Evolutionary conservation across 179 eudicot genomes (phyloP).

Genomic region (Silene noctiflora): DNA sequence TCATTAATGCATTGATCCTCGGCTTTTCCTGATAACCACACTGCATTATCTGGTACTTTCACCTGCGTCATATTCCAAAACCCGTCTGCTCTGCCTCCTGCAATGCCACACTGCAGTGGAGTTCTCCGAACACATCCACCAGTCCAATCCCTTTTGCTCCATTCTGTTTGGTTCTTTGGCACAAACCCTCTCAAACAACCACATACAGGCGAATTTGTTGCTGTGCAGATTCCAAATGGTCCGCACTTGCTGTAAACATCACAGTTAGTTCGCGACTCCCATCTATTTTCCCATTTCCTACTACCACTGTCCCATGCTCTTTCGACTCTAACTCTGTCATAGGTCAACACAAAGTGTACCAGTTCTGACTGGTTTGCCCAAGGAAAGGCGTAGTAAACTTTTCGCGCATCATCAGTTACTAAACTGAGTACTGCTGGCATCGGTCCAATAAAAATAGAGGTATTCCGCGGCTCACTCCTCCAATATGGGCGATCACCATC

Average conservation of each 20-base stretch:
- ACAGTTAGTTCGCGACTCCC: constrained; percentile 29
- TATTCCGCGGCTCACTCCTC: constrained; percentile 30
- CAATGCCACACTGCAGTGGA: constrained; percentile 22
- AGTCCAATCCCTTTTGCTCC: constrained; percentile 39
- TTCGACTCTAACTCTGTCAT: constrained; percentile 11
- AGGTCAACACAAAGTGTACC: constrained; percentile 19
- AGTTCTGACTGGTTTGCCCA: constrained; percentile 1
- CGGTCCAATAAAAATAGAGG: constrained; percentile 23
- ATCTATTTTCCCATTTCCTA: constrained; percentile 21
- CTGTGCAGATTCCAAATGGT: constrained; percentile 39
- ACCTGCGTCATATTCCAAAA: constrained; percentile 27
- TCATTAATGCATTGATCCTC: neutral
- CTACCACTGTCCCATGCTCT: constrained; percentile 19
- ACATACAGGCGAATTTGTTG: constrained; percentile 28
- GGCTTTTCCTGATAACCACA: neutral
- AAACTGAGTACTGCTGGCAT: constrained; percentile 11
- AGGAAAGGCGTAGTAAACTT: constrained; percentile 6
- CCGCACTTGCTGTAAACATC: constrained; percentile 45
- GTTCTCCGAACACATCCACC: constrained; percentile 39
- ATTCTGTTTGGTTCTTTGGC: constrained; percentile 36
- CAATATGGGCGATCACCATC: constrained; percentile 26
- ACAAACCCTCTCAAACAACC: constrained; percentile 41
- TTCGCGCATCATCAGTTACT: constrained; percentile 9
- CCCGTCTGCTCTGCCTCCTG: constrained; percentile 29
- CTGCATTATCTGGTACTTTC: constrained; percentile 36